Conservation (phyloP, 2,329 filamentous ascomycete species). For the Sporothrix schenckii region DNA sequence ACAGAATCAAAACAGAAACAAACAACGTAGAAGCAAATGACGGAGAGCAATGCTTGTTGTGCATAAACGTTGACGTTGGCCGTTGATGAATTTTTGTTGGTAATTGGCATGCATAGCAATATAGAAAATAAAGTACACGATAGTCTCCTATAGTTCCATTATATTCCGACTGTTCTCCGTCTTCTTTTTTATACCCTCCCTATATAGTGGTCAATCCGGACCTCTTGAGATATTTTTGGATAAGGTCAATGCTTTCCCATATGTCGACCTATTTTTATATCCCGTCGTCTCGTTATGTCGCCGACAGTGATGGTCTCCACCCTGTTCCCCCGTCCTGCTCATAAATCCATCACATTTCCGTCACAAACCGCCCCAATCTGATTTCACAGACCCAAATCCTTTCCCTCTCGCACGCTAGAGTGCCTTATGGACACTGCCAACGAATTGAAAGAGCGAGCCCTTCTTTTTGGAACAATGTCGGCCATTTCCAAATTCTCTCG, state of each 20-base stretch:
- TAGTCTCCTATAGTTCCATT: neutral
- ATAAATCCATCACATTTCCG: conserved; percentile 10
- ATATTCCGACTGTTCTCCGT: neutral
- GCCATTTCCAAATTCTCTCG: neutral
- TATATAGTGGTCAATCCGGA: neutral
- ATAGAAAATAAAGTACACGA: conserved; percentile 24
- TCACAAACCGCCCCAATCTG: conserved; percentile 23
- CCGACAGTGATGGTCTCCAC: neutral
- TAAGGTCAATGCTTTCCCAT: neutral
- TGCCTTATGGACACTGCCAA: neutral
- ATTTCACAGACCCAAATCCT: neutral
- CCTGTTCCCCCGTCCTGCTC: neutral
- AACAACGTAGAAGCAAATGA: neutral
- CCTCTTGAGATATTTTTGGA: neutral
- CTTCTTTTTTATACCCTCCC: neutral
- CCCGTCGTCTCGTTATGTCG: neutral
- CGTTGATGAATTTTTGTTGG: conserved; percentile 4
- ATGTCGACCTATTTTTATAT: conserved; percentile 10
- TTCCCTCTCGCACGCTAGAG: neutral
- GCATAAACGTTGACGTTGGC: conserved; percentile 4
- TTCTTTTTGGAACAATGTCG: neutral
- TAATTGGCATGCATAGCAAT: conserved; percentile 26
- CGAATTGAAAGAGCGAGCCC: neutral
- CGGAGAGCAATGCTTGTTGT: neutral
- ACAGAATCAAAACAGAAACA: neutral